Evolutionary conservation across 495 filamentous ascomycete genomes (phyloP), one percentile per base, ranked within the genome.

Genomic region (Letharia columbiana): DNA sequence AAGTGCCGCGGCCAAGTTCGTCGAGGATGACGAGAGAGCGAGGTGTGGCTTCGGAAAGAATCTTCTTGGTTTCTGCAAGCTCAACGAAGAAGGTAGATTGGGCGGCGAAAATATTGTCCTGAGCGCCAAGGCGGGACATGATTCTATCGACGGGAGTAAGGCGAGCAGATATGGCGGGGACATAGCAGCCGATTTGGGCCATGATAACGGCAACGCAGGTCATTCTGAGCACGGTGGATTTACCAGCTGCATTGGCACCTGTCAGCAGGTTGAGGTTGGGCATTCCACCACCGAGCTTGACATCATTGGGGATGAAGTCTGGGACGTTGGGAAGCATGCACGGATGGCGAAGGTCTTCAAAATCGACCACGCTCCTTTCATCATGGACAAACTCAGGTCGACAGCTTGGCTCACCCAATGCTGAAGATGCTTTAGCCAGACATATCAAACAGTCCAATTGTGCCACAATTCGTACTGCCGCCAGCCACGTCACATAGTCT

Each of bases 21-120:
- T 99, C 94, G 12, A 99, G 87, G 72, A 99, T 99, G 66, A 99
- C 94, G 5, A 99, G 86, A 0, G 91, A 96, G 39, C 94, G 90
- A 0, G 92, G 89, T 0, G 94, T 97, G 20, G 94, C 94, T 78
- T 99, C 94, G 3, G 90, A 85, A 5, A 99, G 86, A 62, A 99
- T 99, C 80, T 98, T 98, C 79, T 97, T 96, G 12, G 94, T 99
- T 72, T 99, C 95, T 6, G 92, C 89, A 11, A 99, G 82, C 75
- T 99, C 94, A 59, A 99, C 93, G 74, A 99, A 97, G 83, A 99
- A 99, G 41, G 94, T 99, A 35, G 88, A 92, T 77, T 99, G 95
- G 4, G 93, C 91, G 33, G 93, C 95, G 73, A 99, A 97, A 74
- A 99, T 98, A 77, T 97, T 96, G 82, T 99, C 94, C 73, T 98